A percentile compares a stretch with the other conserved stretches of the same genome.
Conservation (phyloP, 768 basidiomycete species). For the Mrakia frigida region DNA sequence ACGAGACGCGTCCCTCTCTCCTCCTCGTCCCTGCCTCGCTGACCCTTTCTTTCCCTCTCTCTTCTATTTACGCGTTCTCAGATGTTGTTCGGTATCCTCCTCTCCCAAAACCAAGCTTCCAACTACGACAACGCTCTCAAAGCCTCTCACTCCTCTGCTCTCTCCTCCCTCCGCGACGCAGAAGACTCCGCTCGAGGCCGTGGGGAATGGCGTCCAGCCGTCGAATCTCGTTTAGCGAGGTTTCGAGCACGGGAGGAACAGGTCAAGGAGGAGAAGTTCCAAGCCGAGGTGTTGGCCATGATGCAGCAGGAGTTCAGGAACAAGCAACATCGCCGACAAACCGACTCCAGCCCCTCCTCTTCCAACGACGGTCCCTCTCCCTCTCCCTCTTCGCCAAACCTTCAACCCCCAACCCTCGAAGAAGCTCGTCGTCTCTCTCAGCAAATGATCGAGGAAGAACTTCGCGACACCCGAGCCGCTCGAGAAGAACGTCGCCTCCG, state of each 20-base stretch:
- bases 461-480: background rate
- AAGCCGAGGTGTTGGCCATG: background rate
- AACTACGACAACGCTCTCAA: conserved; percentile 1
- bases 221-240: background rate
- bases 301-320: background rate
- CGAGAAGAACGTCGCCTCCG: background rate
- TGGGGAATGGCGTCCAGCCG: background rate
- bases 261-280: background rate
- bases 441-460: conserved; percentile 5
- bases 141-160: background rate
- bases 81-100: conserved; percentile 2
- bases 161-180: conserved; percentile 8
- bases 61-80: background rate
- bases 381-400: too few species aligned
- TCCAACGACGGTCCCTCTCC: too few species aligned
- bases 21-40: background rate
- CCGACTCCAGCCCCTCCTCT: too few species aligned
- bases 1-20: background rate
- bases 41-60: background rate
- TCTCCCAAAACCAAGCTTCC: background rate
- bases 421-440: too few species aligned
- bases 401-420: too few species aligned
- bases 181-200: background rate
- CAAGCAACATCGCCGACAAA: too few species aligned
- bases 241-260: background rate